These are phyloP conservation scores for Acanthamoeba lugdunensis DNA, from an alignment of 208 protist species.

Conservation along the genomic window DNA sequence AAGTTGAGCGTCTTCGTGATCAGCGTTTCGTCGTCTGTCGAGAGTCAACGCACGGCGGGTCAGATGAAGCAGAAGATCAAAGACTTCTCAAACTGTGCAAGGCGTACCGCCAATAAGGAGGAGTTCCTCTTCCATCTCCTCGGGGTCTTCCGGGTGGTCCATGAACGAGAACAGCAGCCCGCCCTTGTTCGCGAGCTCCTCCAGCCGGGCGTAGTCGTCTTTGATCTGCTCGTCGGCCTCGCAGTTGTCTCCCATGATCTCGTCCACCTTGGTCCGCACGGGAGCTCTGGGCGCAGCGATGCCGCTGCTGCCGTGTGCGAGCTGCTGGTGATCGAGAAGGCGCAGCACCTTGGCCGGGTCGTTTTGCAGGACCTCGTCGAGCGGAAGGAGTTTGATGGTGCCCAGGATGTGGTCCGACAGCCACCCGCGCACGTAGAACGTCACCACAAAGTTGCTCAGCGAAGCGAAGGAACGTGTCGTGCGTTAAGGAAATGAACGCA, in stretches of 20 bases:
- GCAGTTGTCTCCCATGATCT: neutral
- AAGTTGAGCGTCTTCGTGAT: conserved; percentile 77
- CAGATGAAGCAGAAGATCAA: conserved; percentile 1
- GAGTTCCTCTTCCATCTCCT: conserved; percentile 70
- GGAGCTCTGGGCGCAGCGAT: neutral
- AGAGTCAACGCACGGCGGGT: neutral
- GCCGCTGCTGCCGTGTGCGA: neutral
- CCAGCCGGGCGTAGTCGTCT: neutral
- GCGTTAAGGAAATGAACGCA: conserved; percentile 2
- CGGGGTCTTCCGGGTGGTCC: conserved; percentile 47
- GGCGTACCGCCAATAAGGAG: conserved; percentile 28
- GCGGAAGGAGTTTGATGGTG: conserved; percentile 78
- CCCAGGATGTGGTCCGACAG: conserved; percentile 80
- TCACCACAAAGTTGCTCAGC: conserved; percentile 79
- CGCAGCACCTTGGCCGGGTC: neutral
- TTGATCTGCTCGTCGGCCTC: neutral
- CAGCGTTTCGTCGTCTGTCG: conserved; percentile 62
- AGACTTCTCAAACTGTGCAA: neutral
- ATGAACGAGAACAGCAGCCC: conserved; percentile 68
- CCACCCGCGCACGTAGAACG: conserved; percentile 79
- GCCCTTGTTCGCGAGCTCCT: conserved; percentile 23
- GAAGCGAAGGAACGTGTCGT: conserved; percentile 77
- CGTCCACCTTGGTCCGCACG: neutral
- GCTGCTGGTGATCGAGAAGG: neutral
- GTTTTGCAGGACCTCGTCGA: conserved; percentile 74